Evolutionary conservation across 2,329 filamentous ascomycete species (phyloP), one percentile per base, ranked within the genome.

Genomic region (Arthrobotrys conoides): DNA sequence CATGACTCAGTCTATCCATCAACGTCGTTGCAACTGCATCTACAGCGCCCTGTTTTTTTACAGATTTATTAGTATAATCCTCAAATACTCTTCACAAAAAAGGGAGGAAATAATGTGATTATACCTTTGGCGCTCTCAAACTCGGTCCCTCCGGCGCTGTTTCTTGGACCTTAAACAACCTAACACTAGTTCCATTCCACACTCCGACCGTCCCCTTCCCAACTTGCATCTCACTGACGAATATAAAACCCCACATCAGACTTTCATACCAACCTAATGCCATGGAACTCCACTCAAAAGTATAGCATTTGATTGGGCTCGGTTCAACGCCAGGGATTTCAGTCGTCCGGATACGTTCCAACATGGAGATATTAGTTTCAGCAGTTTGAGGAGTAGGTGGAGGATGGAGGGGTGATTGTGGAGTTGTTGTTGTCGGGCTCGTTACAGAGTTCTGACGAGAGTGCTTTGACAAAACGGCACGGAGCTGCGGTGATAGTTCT

Each of bases 191-290:
- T 41, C 93, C 92, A 83, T 95, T 97, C 95, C 96, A 99, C 0
- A 97, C 91, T 6, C 96, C 95, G 36, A 94, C 93, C 1, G 93
- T 94, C 33, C 94, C 94, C 83, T 92, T 94, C 0, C 91, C 90
- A 30, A 95, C 90, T 73, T 94, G 90, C 90, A 97, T 93, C 85
- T 99, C 96, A 82, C 91, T 91, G 30, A 92, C 91, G 84, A 97
- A 98, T 67, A 97, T 90, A 82, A 97, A 93, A 16, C 93, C 91
- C 96, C 96, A 99, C 9, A 99, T 87, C 12, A 98, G 87, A 4
- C 93, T 95, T 84, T 97, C 93, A 84, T 98, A 97, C 96, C 96
- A 98, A 61, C 94, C 95, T 64, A 98, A 87, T 0, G 93, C 92
- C 38, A 97, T 87, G 0, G 93, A 91, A 2, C 94, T 95, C 95